Conservation (phyloP, 2,329 filamentous ascomycete species). For the Sarocladium kiliense region DNA sequence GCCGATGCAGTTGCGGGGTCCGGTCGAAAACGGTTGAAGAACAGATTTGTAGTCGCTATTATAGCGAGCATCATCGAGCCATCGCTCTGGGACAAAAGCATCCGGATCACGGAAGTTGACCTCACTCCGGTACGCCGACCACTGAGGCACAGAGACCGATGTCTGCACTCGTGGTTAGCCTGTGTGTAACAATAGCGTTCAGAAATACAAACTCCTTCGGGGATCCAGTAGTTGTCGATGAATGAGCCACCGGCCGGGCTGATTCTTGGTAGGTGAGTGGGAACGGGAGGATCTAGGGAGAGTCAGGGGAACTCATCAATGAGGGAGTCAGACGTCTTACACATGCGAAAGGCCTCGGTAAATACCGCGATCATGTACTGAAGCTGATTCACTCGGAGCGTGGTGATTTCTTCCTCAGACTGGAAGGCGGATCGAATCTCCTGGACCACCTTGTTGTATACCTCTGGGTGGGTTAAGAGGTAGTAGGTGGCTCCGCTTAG, state of each 20-base stretch:
- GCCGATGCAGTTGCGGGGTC: neutral
- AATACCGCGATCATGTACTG: slow-evolving; percentile 29
- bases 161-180: too few species aligned
- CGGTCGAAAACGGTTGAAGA: neutral
- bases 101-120: slow-evolving; percentile 13
- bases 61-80: slow-evolving; percentile 9
- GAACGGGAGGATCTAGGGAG: neutral
- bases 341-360: slow-evolving; percentile 33
- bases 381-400: slow-evolving; percentile 12
- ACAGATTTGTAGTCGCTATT: neutral
- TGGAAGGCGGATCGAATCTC: slow-evolving; percentile 23
- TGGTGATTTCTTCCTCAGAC: slow-evolving; percentile 12
- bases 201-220: neutral
- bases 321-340: neutral
- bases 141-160: neutral
- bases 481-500: slow-evolving; percentile 21
- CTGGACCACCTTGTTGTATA: slow-evolving; percentile 23
- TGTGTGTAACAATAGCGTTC: too few species aligned
- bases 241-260: neutral
- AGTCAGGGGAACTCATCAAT: too few species aligned
- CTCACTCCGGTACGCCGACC: neutral
- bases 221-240: neutral
- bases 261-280: slow-evolving; percentile 11
- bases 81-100: slow-evolving; percentile 13
- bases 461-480: slow-evolving; percentile 23